A percentile compares a stretch with the other conserved stretches of the same genome.
Evolutionary conservation across 805 yeast species (phyloP).

Genomic region (Wilhelminamyces savonicus): DNA sequence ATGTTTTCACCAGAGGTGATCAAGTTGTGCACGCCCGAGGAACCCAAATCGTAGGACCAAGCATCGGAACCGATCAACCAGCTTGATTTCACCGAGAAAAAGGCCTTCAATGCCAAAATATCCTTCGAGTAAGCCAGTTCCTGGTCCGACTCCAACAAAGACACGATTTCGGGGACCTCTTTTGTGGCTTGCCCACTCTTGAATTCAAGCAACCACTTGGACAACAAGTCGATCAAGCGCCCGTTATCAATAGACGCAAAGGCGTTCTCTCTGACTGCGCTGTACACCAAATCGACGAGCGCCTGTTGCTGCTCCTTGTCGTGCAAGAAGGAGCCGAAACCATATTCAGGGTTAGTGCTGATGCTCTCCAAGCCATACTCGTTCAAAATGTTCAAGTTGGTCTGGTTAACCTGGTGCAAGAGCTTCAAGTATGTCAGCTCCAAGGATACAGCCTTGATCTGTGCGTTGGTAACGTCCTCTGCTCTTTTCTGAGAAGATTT

Average conservation of each 20-base stretch:
- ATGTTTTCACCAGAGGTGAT: slow-evolving; percentile 69
- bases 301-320: slow-evolving; percentile 44
- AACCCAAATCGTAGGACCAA: slow-evolving; percentile 91
- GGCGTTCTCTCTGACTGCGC: slow-evolving; percentile 39
- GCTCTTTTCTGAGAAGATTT: slow-evolving; percentile 18
- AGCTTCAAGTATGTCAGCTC: slow-evolving; percentile 78
- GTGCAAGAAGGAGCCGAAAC: slow-evolving; percentile 70
- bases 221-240: slow-evolving; percentile 48
- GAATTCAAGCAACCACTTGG: slow-evolving; percentile 64
- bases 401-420: slow-evolving; percentile 58
- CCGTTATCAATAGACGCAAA: slow-evolving; percentile 39
- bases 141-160: slow-evolving; percentile 33
- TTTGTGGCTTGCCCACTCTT: slow-evolving; percentile 25
- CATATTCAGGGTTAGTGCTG: slow-evolving; percentile 71
- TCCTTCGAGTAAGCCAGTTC: slow-evolving; percentile 33
- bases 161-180: slow-evolving; percentile 25
- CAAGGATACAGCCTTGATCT: slow-evolving; percentile 43
- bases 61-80: slow-evolving; percentile 95
- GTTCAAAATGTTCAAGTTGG: slow-evolving; percentile 55
- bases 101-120: slow-evolving; percentile 41
- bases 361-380: slow-evolving; percentile 42
- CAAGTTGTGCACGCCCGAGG: slow-evolving; percentile 85
- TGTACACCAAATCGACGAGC: slow-evolving; percentile 40
- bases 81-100: slow-evolving; percentile 43
- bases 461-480: slow-evolving; percentile 26